Evolutionary conservation across 176 grass and related monocot genomes (phyloP).

Genomic region (Cenchrus americanus): DNA sequence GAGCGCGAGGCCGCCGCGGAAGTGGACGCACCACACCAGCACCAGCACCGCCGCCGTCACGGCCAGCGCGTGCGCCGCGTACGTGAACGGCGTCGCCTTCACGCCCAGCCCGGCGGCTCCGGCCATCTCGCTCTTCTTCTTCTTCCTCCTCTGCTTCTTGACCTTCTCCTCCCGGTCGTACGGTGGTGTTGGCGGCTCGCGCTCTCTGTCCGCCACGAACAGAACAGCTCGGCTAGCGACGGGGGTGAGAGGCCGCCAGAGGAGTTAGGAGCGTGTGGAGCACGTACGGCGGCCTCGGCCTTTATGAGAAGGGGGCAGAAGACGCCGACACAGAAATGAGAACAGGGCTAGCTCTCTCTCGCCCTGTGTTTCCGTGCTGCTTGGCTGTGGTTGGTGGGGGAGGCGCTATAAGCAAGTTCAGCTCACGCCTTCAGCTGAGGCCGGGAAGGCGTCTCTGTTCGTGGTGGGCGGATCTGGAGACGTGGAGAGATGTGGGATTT

Average conservation of each 20-base stretch:
- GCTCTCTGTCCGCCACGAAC: background rate
- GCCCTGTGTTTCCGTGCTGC: background rate
- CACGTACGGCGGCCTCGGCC: background rate
- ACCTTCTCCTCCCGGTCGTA: too few relatives aligned
- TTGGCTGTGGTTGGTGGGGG: conserved; percentile 27
- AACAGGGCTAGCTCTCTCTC: background rate
- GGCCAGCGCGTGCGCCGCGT: conserved; percentile 69
- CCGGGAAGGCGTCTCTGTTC: conserved; percentile 39
- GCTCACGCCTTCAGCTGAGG: conserved; percentile 1
- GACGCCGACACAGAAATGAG: background rate
- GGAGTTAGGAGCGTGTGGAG: conserved; percentile 17
- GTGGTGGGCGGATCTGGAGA: conserved; percentile 15
- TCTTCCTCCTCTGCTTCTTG: background rate
- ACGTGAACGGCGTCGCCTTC: conserved; percentile 72
- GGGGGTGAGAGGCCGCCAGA: background rate
- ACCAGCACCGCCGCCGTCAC: conserved; percentile 67
- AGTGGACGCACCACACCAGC: conserved; percentile 84
- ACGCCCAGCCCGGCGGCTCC: conserved; percentile 34
- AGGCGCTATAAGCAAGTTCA: too few relatives aligned
- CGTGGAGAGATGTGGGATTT: background rate
- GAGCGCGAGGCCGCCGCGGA: conserved; percentile 87
- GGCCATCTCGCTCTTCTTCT: background rate
- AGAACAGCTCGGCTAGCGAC: background rate
- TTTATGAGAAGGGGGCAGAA: background rate
- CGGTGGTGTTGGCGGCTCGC: background rate